phyloP scores from a whole-genome alignment of 2,329 filamentous ascomycete species.

The Phoma sp. region DNA sequence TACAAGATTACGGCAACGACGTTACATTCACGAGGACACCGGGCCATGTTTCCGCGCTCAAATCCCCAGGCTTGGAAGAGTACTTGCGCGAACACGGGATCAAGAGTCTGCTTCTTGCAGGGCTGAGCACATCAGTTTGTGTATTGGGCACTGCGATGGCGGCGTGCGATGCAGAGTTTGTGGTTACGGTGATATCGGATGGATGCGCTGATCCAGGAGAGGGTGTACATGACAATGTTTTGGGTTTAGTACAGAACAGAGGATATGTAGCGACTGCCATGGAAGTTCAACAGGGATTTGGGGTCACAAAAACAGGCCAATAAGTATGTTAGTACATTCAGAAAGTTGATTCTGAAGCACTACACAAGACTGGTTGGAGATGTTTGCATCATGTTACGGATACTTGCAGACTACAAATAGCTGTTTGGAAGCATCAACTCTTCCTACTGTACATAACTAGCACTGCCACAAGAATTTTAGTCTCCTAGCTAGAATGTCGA shows the following conservation, averaged over 20 bases:
- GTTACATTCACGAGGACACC: not conserved
- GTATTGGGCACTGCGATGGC: not conserved
- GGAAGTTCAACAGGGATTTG: no score
- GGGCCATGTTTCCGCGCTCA: not conserved
- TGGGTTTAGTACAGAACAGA: not conserved
- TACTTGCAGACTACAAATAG: no score
- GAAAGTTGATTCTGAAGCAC: no score
- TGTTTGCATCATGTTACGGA: no score
- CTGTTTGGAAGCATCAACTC: no score
- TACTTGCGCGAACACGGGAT: not conserved
- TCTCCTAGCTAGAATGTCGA: no score
- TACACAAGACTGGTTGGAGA: no score
- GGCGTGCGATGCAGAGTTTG: not conserved
- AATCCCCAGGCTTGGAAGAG: not conserved
- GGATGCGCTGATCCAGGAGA: not conserved
- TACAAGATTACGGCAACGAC: not conserved
- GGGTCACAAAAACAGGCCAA: no score
- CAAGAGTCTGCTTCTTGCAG: not conserved
- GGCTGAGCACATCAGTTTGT: not conserved
- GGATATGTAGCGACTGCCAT: not conserved
- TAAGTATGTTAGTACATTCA: no score
- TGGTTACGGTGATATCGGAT: not conserved
- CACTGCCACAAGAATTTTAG: no score
- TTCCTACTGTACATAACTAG: no score
- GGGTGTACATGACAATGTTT: not conserved